Conservation (phyloP, 805 yeast genomes). For the Teunomyces kruisii region DNA sequence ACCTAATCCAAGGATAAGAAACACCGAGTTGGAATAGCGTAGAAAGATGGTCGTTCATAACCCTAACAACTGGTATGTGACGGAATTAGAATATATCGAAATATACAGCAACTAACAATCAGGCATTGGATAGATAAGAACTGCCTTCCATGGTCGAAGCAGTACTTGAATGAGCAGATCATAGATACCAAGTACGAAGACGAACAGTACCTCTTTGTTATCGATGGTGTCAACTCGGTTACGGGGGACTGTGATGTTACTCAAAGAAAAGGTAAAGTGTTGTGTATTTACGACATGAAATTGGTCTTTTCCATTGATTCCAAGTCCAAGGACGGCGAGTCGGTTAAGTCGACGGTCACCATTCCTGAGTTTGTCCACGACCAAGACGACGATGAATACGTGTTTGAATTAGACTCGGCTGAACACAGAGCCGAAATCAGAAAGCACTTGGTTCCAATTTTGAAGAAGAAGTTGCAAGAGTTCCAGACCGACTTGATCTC, state of each 20-base stretch:
- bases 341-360: constrained; percentile 31
- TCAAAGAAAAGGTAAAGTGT: constrained; percentile 79
- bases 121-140: constrained; percentile 75
- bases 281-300: constrained; percentile 69
- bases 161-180: constrained; percentile 46
- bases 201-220: constrained; percentile 19
- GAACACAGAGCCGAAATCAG: constrained; percentile 43
- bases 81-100: no score
- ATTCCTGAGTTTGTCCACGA: constrained; percentile 78
- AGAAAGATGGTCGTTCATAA: constrained; percentile 61
- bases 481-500: constrained; percentile 64
- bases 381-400: constrained; percentile 65
- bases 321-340: constrained; percentile 38
- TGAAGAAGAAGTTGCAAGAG: constrained; percentile 46
- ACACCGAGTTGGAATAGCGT: not conserved
- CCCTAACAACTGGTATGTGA: constrained; percentile 64
- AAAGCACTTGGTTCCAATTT: constrained; percentile 51
- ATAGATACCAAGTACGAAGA: constrained; percentile 25
- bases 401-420: constrained; percentile 44
- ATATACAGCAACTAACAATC: constrained; percentile 15
- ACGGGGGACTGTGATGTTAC: constrained; percentile 80
- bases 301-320: constrained; percentile 45
- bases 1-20: not conserved
- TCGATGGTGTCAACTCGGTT: constrained; percentile 43
- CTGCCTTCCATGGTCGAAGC: constrained; percentile 63